Evolutionary conservation across 2,329 filamentous ascomycete species (phyloP), one percentile per base, ranked within the genome.

Genomic region (Verticillium klebahnii): DNA sequence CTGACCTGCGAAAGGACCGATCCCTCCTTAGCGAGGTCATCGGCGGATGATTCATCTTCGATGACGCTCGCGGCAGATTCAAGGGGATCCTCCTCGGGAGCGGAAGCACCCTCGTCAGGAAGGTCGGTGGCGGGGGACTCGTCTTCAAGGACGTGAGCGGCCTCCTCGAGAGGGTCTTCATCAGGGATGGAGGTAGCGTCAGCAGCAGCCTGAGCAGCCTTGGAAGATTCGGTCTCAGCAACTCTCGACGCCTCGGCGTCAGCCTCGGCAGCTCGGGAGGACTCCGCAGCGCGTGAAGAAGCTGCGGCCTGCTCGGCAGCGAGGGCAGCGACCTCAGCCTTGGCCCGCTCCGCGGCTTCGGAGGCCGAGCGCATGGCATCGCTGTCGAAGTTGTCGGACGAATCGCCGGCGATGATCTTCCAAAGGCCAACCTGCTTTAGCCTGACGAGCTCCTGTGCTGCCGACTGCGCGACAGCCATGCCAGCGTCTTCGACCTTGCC

Each of bases 371-470:
- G 84, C 69, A 90, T 84, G 17, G 78, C 78, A 58, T 88, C 88
- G 56, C 85, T 87, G 57, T 89, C 88, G 69, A 96, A 98, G 72
- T 96, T 88, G 59, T 95, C 88, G 14, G 86, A 89, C 2, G 83
- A 78, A 72, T 98, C 94, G 39, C 82, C 78, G 8, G 91, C 88
- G 40, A 83, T 81, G 50, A 97, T 85, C 78, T 98, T 98, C 89
- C 90, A 96, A 63, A 83, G 83, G 8, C 90, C 91, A 62, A 95
- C 90, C 66, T 93, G 87, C 82, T 95, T 97, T 36, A 99, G 80
- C 52, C 89, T 84, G 37, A 82, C 83, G 31, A 99, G 83, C 72
- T 98, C 92, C 69, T 87, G 88, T 17, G 93, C 94, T 19, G 93
- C 89, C 36, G 86, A 78, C 62, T 92, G 88, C 5, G 95, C 93